phyloP scores from a whole-genome alignment of 768 basidiomycete genomes.

The Wakefieldia striispora region DNA sequence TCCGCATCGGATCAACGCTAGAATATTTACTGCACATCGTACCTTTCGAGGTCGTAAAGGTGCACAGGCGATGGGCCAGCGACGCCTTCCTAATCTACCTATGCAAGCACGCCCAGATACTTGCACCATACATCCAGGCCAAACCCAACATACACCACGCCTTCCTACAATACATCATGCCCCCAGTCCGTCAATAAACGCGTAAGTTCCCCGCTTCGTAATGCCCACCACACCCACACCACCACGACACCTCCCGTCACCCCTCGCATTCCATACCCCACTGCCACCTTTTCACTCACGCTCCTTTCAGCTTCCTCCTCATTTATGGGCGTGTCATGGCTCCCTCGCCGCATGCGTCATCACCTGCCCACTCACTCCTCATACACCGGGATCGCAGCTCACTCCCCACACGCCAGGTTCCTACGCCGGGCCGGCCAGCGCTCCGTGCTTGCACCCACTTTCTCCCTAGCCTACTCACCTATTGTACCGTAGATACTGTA shows the following conservation, averaged over 20 bases:
- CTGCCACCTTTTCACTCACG: too few relatives aligned
- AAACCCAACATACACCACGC: conserved; percentile 7
- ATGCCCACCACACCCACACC: too few relatives aligned
- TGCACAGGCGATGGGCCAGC: conserved; percentile 35
- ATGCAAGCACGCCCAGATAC: conserved; percentile 25
- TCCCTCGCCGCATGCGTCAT: background rate
- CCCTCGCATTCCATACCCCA: too few relatives aligned
- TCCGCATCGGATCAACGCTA: conserved; percentile 32
- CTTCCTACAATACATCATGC: conserved; percentile 11
- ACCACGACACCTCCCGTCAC: too few relatives aligned
- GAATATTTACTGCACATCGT: conserved; percentile 37
- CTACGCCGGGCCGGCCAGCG: too few relatives aligned
- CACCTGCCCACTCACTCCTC: too few relatives aligned
- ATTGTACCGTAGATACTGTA: too few relatives aligned
- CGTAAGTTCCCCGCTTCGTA: too few relatives aligned
- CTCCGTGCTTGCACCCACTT: too few relatives aligned
- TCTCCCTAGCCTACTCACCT: too few relatives aligned
- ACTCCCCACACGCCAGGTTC: too few relatives aligned
- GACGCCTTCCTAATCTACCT: conserved; percentile 33
- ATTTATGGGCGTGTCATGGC: background rate
- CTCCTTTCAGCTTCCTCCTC: background rate
- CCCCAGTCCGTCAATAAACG: background rate
- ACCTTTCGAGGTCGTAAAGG: conserved; percentile 20
- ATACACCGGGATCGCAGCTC: too few relatives aligned
- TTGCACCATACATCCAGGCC: conserved; percentile 31